Evolutionary conservation across 1,284 basidiomycete genomes (phyloP).

Genomic region (Fomitiporia mediterranea): DNA sequence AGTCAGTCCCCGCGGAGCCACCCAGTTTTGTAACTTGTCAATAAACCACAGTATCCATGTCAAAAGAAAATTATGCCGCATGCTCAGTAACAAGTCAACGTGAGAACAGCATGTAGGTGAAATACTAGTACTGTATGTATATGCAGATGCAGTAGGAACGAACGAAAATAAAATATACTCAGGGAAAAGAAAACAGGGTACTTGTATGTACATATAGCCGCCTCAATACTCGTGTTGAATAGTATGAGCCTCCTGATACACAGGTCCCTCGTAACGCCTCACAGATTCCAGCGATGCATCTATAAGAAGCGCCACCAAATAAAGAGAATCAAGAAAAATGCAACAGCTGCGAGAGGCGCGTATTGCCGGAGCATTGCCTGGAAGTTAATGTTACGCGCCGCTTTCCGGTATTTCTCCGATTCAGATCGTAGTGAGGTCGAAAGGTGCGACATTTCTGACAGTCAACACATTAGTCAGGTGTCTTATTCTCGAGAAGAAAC

Average conservation of each 20-base stretch:
- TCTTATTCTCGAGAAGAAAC: conserved; percentile 3
- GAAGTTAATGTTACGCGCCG: conserved; percentile 91
- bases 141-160: too few species aligned
- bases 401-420: conserved; percentile 96
- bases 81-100: conserved; percentile 1
- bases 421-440: conserved; percentile 97
- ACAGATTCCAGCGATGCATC: conserved; percentile 19
- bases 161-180: not conserved
- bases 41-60: too few species aligned
- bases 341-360: conserved; percentile 83
- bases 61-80: not conserved
- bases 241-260: not conserved
- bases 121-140: not conserved
- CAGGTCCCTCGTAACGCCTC: not conserved
- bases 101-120: too few species aligned
- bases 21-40: too few species aligned
- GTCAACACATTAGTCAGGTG: conserved; percentile 8
- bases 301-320: conserved; percentile 88
- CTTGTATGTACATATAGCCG: not conserved
- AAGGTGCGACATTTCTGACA: conserved; percentile 89
- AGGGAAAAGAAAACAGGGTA: not conserved
- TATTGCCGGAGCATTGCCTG: conserved; percentile 94
- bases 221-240: not conserved
- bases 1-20: too few species aligned
- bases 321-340: conserved; percentile 78